Evolutionary conservation across 345 rosid genomes (phyloP), one percentile per base, ranked within the genome.

Genomic region (Melaleuca alternifolia): DNA sequence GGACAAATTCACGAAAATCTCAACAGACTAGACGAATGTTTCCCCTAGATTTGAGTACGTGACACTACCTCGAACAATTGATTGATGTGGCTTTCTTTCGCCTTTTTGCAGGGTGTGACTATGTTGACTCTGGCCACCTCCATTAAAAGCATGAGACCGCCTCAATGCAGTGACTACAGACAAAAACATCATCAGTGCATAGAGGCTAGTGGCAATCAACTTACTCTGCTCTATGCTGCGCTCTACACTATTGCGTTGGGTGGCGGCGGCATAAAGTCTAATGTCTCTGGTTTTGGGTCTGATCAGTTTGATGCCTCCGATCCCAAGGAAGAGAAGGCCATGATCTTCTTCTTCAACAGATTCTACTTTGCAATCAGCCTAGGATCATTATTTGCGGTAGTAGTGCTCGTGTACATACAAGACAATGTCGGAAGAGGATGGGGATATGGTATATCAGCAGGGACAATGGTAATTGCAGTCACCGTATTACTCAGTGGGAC

Each of bases 401-500:
- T 91, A 82, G 97, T 89, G 83, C 95, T 97, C 9, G 98, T 97
- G 5, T 97, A 97, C 86, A 86, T 96, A 41, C 99, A 97, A 87
- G 99, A 96, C 89, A 95, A 97, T 46, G 91, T 97, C 5, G 99
- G 98, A 83, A 92, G 99, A 92, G 98, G 98, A 24, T 94, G 96
- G 96, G 99, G 98, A 8, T 97, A 97, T 85, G 99, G 99, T 11
- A 92, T 95, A 77, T 94, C 98, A 0, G 98, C 98, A 7, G 98
- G 90, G 77, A 92, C 99, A 28, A 94, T 97, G 97, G 92, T 92
- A 65, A 82, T 95, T 13, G 98, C 95, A 0, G 95, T 94, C 2
- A 88, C 86, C 8, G 89, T 95, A 37, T 87, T 97, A 89, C 90
- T 97, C 6, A 48, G 88, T 4, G 99, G 98, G 44, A 97, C 94